phyloP scores from a whole-genome alignment of 306 rosid species.

The Gleditsia sinensis region DNA sequence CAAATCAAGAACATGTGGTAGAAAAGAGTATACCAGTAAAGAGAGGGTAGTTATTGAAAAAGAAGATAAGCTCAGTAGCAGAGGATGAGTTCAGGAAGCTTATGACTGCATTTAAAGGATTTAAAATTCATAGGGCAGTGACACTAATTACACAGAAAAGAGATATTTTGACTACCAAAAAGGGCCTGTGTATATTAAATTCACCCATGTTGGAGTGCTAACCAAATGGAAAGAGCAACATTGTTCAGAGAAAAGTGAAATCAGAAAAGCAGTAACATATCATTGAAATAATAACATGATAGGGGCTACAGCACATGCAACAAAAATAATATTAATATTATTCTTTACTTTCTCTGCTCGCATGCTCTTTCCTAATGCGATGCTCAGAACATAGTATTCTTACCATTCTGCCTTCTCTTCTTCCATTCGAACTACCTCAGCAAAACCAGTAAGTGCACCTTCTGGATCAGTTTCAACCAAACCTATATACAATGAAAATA shows the following conservation, averaged over 20 bases:
- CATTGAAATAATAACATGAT: background rate
- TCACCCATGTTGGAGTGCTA: background rate
- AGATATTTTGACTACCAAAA: background rate
- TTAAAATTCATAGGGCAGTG: background rate
- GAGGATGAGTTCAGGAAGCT: background rate
- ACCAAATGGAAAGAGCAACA: slow-evolving; percentile 3
- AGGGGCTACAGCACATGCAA: background rate
- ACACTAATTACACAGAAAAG: background rate
- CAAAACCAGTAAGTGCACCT: slow-evolving; percentile 87
- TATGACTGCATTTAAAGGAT: background rate
- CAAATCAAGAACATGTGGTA: background rate
- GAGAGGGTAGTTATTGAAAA: background rate
- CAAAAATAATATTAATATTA: background rate
- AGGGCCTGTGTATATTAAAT: background rate
- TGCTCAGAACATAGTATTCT: slow-evolving; percentile 25
- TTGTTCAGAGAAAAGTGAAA: background rate
- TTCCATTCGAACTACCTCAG: slow-evolving; percentile 85
- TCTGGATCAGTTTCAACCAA: slow-evolving; percentile 87
- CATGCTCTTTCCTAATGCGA: background rate
- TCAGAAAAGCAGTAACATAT: background rate
- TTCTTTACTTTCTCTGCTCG: background rate
- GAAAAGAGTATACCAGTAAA: background rate
- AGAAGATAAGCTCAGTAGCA: background rate
- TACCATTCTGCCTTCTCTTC: slow-evolving; percentile 96
- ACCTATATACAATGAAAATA: slow-evolving; percentile 46